Evolutionary conservation across 768 basidiomycete species (phyloP).

Genomic region (Rubroboletus pulcherrimus): DNA sequence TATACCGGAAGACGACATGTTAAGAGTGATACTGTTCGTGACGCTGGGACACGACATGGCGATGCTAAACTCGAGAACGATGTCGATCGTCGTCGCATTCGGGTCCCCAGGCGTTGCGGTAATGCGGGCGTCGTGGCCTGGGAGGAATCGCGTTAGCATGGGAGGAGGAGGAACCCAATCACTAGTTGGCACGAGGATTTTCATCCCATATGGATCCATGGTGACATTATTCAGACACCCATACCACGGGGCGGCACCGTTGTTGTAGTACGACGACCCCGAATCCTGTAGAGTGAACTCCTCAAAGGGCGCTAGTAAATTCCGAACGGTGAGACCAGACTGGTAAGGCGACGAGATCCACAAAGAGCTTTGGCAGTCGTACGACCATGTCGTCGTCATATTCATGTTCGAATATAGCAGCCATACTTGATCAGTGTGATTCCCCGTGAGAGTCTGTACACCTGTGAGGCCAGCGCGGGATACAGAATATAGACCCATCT

Average conservation of each 20-base stretch:
- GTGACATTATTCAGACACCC: constrained; percentile 70
- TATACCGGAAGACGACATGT: constrained; percentile 65
- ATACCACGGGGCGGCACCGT: constrained; percentile 57
- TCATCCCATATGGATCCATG: constrained; percentile 76
- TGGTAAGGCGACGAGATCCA: constrained; percentile 84
- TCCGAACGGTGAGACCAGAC: constrained; percentile 58
- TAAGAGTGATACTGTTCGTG: constrained; percentile 58
- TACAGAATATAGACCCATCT: constrained; percentile 86
- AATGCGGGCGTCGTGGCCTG: constrained; percentile 84
- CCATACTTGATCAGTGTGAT: constrained; percentile 69
- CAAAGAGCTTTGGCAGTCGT: constrained; percentile 48
- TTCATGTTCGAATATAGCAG: constrained; percentile 87
- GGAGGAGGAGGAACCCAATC: constrained; percentile 74
- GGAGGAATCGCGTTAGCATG: constrained; percentile 71
- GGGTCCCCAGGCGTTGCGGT: constrained; percentile 36
- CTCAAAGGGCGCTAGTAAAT: constrained; percentile 84
- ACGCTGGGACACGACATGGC: constrained; percentile 72
- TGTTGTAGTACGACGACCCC: constrained; percentile 54
- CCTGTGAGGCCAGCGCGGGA: constrained; percentile 58
- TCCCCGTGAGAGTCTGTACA: constrained; percentile 62
- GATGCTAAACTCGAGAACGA: constrained; percentile 76
- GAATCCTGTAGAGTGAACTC: constrained; percentile 68
- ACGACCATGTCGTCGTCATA: constrained; percentile 56
- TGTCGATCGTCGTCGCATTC: constrained; percentile 54
- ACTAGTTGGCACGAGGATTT: constrained; percentile 64